Percentiles rank a stretch among this genome's conserved stretches.
Conservation (phyloP, 192 early-diverging fungal species). For the Podila clonocystis region DNA sequence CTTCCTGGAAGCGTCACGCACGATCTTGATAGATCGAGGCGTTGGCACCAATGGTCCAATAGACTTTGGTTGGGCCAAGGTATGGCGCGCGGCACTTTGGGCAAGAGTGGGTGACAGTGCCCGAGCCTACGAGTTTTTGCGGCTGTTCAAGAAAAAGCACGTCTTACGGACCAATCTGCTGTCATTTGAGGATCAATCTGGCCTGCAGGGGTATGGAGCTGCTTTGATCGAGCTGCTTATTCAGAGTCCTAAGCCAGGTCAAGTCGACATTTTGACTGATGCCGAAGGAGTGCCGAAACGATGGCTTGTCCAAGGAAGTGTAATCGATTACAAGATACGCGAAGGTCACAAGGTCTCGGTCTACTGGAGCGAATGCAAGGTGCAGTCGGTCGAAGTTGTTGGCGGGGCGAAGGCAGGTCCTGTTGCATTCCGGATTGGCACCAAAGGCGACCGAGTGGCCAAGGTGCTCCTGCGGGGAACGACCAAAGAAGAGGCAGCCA, state of each 20-base stretch:
- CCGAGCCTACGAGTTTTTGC: constrained; percentile 2
- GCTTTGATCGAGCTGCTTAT: constrained; percentile 45
- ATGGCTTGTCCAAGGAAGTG: constrained; percentile 16
- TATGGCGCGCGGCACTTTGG: constrained; percentile 43
- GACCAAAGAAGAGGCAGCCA: background rate
- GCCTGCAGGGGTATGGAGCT: constrained; percentile 25
- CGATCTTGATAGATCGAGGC: constrained; percentile 6
- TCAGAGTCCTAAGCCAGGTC: constrained; percentile 16
- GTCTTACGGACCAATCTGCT: constrained; percentile 12
- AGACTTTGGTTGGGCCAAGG: constrained; percentile 32
- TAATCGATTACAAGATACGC: constrained; percentile 24
- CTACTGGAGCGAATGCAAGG: constrained; percentile 11
- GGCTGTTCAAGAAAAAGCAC: constrained; percentile 18
- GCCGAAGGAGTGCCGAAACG: constrained; percentile 21
- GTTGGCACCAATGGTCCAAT: constrained; percentile 6
- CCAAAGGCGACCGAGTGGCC: constrained; percentile 10
- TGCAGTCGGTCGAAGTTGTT: constrained; percentile 4
- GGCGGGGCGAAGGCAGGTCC: constrained; percentile 2
- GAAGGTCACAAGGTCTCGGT: constrained; percentile 27
- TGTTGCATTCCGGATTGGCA: constrained; percentile 9
- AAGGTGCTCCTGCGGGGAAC: constrained; percentile 6
- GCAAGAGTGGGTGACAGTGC: constrained; percentile 23
- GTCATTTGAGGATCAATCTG: constrained; percentile 25
- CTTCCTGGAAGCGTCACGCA: constrained; percentile 18
- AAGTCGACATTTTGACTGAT: constrained; percentile 17